Conservation (phyloP, 352 stramenopile species). For the Thalassiosira exigua region DNA sequence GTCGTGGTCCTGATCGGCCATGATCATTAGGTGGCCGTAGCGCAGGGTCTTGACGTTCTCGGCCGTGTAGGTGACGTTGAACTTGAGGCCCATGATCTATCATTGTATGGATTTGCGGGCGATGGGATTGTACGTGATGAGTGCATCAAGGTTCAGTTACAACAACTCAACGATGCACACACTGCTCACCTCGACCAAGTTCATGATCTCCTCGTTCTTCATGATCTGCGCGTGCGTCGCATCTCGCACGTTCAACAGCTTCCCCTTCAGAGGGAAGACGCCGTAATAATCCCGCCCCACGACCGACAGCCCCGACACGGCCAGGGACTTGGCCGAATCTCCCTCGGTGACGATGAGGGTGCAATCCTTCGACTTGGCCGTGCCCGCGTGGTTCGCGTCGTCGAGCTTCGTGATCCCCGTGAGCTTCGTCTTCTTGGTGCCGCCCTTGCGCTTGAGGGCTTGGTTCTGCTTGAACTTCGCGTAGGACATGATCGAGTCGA, state of each 20-base stretch:
- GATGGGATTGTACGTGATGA: too few relatives aligned
- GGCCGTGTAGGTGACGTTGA: slow-evolving; percentile 92
- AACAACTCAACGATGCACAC: too few relatives aligned
- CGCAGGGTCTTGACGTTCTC: slow-evolving; percentile 91
- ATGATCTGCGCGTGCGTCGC: slow-evolving; percentile 95
- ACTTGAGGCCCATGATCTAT: slow-evolving; percentile 98
- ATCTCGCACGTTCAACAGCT: slow-evolving; percentile 99
- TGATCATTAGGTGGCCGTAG: slow-evolving; percentile 99
- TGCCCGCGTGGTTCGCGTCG: slow-evolving; percentile 97
- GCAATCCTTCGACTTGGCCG: slow-evolving; percentile 88
- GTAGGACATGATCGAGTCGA: slow-evolving; percentile 92
- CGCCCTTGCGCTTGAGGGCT: slow-evolving; percentile 92
- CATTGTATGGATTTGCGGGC: too few relatives aligned
- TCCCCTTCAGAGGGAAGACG: slow-evolving; percentile 98
- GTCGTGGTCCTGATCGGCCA: slow-evolving; percentile 99
- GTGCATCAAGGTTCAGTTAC: too few relatives aligned
- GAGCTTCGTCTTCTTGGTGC: slow-evolving; percentile 84
- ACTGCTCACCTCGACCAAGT: slow-evolving; percentile 57
- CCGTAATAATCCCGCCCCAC: slow-evolving; percentile 98
- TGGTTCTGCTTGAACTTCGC: slow-evolving; percentile 93
- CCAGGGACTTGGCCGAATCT: slow-evolving; percentile 98
- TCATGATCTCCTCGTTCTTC: slow-evolving; percentile 97
- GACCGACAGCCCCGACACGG: slow-evolving; percentile 97
- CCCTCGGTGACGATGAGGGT: slow-evolving; percentile 99
- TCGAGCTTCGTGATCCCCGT: slow-evolving; percentile 98